A percentile compares a stretch with the other conserved stretches of the same genome.
phyloP scores from a whole-genome alignment of 1,139 yeast genomes.

The Blastobotrys apis region DNA sequence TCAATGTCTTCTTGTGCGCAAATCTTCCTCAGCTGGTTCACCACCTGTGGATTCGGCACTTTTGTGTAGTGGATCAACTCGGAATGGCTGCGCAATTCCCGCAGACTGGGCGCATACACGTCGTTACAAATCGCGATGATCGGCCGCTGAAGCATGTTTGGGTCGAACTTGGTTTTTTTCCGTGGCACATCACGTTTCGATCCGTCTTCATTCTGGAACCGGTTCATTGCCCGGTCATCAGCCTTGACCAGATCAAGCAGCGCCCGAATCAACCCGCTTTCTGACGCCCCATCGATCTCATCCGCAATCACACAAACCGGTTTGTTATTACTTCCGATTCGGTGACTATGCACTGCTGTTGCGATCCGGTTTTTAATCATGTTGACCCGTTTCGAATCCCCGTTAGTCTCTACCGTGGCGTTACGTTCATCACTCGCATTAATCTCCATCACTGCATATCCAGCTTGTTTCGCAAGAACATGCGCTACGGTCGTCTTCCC shows the following conservation, averaged over 20 bases:
- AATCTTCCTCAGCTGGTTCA: conserved; percentile 47
- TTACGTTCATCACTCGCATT: conserved; percentile 87
- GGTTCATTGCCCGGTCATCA: conserved; percentile 48
- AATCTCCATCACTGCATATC: conserved; percentile 75
- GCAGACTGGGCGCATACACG: conserved; percentile 66
- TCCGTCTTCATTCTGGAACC: conserved; percentile 14
- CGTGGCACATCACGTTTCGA: conserved; percentile 21
- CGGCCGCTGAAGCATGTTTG: conserved; percentile 62
- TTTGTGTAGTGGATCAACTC: conserved; percentile 66
- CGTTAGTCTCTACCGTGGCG: conserved; percentile 33
- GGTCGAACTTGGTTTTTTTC: conserved; percentile 30
- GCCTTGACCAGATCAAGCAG: conserved; percentile 55
- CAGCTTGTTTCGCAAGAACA: conserved; percentile 74
- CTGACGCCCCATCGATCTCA: conserved; percentile 88
- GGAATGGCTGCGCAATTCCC: conserved; percentile 64
- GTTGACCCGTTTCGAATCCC: conserved; percentile 21
- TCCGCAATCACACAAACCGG: conserved; percentile 84
- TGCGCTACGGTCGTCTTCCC: conserved; percentile 93
- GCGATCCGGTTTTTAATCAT: conserved; percentile 57
- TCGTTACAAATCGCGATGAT: conserved; percentile 92
- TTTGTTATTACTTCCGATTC: conserved; percentile 47
- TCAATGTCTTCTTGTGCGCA: conserved; percentile 45
- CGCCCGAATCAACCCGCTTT: conserved; percentile 71
- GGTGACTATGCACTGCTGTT: conserved; percentile 64
- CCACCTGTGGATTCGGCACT: conserved; percentile 50